phyloP scores from a whole-genome alignment of 2,329 filamentous ascomycete genomes.

The Cercospora sp. region DNA sequence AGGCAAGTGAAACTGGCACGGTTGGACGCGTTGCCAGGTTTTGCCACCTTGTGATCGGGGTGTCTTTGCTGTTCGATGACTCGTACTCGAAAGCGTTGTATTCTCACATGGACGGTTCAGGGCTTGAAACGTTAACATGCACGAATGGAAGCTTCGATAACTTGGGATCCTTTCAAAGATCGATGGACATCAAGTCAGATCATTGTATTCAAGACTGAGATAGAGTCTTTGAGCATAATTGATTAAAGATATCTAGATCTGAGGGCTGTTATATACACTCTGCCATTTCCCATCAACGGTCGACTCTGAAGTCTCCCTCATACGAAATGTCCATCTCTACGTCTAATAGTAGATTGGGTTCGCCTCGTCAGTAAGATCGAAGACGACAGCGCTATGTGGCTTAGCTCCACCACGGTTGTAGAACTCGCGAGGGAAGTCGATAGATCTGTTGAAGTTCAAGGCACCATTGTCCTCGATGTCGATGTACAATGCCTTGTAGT shows the following conservation, averaged over 20 bases:
- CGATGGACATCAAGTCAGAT: background rate
- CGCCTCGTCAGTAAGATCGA: background rate
- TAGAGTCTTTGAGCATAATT: background rate
- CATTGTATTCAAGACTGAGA: background rate
- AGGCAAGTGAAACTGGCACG: background rate
- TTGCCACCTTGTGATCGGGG: background rate
- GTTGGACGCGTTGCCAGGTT: background rate
- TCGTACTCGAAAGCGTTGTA: too few relatives aligned
- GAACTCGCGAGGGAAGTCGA: slow-evolving; percentile 58
- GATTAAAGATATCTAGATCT: background rate
- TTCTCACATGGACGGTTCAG: too few relatives aligned
- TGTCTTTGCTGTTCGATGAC: too few relatives aligned
- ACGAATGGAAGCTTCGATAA: background rate
- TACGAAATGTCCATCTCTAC: background rate
- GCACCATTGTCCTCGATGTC: slow-evolving; percentile 57
- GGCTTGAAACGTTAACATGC: too few relatives aligned
- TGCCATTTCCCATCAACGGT: background rate
- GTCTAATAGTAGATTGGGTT: background rate
- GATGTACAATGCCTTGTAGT: slow-evolving; percentile 64
- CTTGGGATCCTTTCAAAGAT: background rate
- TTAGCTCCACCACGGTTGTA: slow-evolving; percentile 57
- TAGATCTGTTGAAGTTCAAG: slow-evolving; percentile 61
- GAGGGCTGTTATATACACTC: background rate
- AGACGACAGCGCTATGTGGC: slow-evolving; percentile 45
- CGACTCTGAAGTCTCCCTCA: background rate